Evolutionary conservation across 169 alveolate genomes (phyloP).

Genomic region (Cryptosporidium viatorum): DNA sequence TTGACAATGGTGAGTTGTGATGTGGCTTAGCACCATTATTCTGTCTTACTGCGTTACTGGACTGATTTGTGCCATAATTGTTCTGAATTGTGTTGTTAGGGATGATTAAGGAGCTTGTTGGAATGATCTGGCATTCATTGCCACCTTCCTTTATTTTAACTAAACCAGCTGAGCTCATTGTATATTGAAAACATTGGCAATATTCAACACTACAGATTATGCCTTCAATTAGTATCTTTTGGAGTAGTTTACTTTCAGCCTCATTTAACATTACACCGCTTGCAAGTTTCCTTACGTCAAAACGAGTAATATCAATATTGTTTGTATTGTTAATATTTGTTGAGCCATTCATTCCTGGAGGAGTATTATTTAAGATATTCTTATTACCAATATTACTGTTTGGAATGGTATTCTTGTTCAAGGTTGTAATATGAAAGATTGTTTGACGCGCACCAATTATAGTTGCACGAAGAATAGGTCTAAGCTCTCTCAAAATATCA

Average conservation of each 20-base stretch:
- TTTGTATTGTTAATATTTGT: background rate
- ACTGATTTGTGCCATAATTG: background rate
- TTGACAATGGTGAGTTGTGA: constrained; percentile 41
- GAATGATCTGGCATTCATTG: constrained; percentile 31
- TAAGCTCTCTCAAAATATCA: constrained; percentile 62
- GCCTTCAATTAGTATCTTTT: constrained; percentile 59
- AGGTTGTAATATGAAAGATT: constrained; percentile 59
- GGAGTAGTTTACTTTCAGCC: constrained; percentile 49
- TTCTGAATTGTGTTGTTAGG: background rate
- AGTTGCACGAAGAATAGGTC: constrained; percentile 65
- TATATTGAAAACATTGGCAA: constrained; percentile 42
- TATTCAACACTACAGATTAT: constrained; percentile 70
- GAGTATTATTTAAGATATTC: background rate
- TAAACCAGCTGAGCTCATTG: constrained; percentile 5
- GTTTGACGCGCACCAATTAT: constrained; percentile 73
- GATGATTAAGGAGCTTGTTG: constrained; percentile 35
- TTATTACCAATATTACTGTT: constrained; percentile 9
- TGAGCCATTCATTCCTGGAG: background rate
- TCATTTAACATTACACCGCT: constrained; percentile 54
- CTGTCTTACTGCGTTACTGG: background rate
- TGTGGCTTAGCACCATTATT: background rate
- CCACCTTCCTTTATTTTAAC: constrained; percentile 50
- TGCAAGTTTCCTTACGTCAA: constrained; percentile 46
- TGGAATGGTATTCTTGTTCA: background rate
- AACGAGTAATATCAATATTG: constrained; percentile 55